phyloP scores from a whole-genome alignment of 441 rosid species.

The Heliophila coronopifolia region DNA sequence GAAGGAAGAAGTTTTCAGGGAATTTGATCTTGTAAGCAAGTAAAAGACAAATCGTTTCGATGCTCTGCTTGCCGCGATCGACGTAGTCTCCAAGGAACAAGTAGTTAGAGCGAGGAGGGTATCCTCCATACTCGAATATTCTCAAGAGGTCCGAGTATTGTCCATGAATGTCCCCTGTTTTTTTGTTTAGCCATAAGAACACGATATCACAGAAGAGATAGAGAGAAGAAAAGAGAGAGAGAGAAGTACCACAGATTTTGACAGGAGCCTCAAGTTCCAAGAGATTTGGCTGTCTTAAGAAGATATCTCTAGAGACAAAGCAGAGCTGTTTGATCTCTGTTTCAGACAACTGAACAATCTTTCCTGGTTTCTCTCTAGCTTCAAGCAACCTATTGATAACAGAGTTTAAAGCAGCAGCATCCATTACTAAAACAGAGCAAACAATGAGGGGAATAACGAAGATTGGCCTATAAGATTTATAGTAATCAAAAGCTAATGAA shows the following conservation, averaged over 20 bases:
- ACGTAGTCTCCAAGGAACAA: conserved; percentile 70
- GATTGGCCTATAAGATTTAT: conserved; percentile 16
- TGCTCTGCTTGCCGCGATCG: conserved; percentile 71
- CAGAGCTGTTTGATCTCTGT: conserved; percentile 88
- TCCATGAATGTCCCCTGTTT: conserved; percentile 76
- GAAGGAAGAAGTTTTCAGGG: conserved; percentile 64
- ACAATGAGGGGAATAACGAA: conserved; percentile 16
- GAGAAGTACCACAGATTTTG: conserved; percentile 96
- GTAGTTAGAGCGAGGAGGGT: conserved; percentile 61
- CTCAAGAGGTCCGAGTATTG: conserved; percentile 59
- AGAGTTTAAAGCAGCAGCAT: conserved; percentile 38
- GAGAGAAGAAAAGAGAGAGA: background rate
- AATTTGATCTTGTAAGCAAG: conserved; percentile 70
- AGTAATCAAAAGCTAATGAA: background rate
- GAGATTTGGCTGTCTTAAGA: conserved; percentile 82
- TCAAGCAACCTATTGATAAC: conserved; percentile 56
- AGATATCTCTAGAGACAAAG: conserved; percentile 52
- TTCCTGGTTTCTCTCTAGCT: conserved; percentile 55
- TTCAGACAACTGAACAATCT: conserved; percentile 48
- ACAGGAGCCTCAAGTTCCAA: conserved; percentile 93
- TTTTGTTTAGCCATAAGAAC: too few relatives aligned
- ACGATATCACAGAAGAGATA: too few relatives aligned
- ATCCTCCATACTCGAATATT: conserved; percentile 63
- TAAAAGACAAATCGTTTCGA: conserved; percentile 64
- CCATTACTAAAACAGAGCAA: conserved; percentile 31